Conservation (phyloP, 106 monocot genomes). For the Hemerocallis citrina region DNA sequence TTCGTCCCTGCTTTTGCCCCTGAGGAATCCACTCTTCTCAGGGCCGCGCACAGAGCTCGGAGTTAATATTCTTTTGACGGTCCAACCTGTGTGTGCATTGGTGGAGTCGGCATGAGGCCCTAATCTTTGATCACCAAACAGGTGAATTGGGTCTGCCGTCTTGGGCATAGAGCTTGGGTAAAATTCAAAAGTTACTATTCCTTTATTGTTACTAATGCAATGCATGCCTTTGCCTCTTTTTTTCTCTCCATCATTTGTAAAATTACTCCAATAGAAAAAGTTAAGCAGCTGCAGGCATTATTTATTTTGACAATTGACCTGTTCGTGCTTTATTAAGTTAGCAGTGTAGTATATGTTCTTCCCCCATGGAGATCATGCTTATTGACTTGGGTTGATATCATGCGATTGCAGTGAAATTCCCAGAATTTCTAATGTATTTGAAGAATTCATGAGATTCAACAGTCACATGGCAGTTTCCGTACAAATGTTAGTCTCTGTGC, state of each 20-base stretch:
- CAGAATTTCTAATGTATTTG: too few relatives aligned
- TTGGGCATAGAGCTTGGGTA: not conserved
- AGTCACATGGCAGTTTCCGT: too few relatives aligned
- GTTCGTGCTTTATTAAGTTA: not conserved
- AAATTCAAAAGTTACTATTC: not conserved
- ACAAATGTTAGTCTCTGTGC: not conserved
- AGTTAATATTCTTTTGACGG: slow-evolving; percentile 1
- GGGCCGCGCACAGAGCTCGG: slow-evolving; percentile 2
- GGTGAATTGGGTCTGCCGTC: not conserved
- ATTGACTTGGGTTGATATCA: not conserved
- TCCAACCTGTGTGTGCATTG: not conserved
- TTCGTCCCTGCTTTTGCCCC: not conserved
- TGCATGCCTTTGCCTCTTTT: not conserved
- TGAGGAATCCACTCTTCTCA: not conserved
- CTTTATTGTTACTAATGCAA: not conserved
- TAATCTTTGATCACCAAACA: not conserved
- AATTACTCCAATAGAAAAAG: not conserved
- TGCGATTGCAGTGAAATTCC: not conserved
- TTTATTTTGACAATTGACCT: not conserved
- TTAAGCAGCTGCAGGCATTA: slow-evolving; percentile 3
- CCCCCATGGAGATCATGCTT: not conserved
- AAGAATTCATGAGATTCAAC: too few relatives aligned
- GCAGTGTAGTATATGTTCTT: not conserved
- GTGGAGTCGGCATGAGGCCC: not conserved
- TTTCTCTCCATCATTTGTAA: not conserved